Evolutionary conservation across 108 stramenopile genomes (phyloP).

Genomic region (Nannochloropsis oceanica): DNA sequence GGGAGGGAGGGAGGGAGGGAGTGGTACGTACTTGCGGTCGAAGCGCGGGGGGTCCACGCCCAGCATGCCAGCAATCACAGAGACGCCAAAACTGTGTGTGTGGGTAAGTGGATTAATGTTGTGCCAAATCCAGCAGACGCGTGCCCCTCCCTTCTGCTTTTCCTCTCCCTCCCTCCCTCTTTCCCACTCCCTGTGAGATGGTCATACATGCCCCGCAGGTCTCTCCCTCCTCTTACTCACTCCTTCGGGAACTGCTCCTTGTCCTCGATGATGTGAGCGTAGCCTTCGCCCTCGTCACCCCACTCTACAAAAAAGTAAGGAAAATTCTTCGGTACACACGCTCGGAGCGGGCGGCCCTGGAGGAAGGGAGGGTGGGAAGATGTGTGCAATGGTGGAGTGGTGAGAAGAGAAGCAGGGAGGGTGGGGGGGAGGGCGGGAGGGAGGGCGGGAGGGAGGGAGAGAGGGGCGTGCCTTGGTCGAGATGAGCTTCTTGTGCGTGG

Average conservation of each 20-base stretch:
- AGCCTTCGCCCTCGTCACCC: constrained; percentile 11
- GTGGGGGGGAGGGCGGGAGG: not conserved
- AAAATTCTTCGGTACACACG: constrained; percentile 13
- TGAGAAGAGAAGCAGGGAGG: not conserved
- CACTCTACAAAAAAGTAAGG: constrained; percentile 28
- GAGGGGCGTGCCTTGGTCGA: not conserved
- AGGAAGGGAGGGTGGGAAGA: not conserved
- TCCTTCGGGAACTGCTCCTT: not conserved
- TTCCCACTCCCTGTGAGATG: too few relatives aligned
- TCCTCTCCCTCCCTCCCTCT: too few relatives aligned
- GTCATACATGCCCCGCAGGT: too few relatives aligned
- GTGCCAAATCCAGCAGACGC: too few relatives aligned
- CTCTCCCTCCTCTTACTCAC: not conserved
- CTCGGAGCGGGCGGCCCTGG: constrained; percentile 12
- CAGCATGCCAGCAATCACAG: constrained; percentile 11
- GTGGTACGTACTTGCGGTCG: not conserved
- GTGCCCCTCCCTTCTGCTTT: too few relatives aligned
- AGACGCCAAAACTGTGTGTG: constrained; percentile 9
- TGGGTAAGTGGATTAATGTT: not conserved
- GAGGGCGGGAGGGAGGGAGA: not conserved
- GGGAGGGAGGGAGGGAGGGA: not conserved
- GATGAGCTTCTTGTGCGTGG: constrained; percentile 24
- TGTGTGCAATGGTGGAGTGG: not conserved
- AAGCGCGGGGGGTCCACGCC: constrained; percentile 24
- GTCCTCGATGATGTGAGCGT: constrained; percentile 22